Percentiles rank a stretch among this genome's conserved stretches.
Conservation (phyloP, 2,329 filamentous ascomycete species). For the Dactylellina leptospora region DNA sequence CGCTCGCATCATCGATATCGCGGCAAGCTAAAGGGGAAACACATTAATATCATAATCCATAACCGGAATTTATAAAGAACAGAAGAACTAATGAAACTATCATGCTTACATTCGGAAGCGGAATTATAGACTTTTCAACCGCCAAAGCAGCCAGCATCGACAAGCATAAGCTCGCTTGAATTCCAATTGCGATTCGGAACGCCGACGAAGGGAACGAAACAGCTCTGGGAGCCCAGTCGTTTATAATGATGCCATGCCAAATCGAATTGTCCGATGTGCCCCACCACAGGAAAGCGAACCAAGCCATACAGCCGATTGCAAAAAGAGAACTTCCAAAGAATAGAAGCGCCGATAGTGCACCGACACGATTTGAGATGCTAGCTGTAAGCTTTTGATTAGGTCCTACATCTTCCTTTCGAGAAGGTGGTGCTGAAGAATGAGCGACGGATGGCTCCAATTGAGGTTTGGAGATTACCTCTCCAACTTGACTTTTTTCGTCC, state of each 20-base stretch:
- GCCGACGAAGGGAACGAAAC: constrained; percentile 19
- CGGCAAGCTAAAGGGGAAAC: constrained; percentile 3
- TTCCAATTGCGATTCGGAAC: constrained; percentile 15
- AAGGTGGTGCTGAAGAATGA: too few species aligned
- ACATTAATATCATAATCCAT: neutral
- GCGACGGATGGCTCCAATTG: too few species aligned
- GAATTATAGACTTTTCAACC: constrained; percentile 19
- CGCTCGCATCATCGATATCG: constrained; percentile 29
- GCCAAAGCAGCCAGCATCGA: constrained; percentile 35
- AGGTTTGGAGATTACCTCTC: too few species aligned
- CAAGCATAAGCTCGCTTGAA: constrained; percentile 6
- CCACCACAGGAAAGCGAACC: constrained; percentile 27
- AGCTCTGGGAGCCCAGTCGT: constrained; percentile 19
- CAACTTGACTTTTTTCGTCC: too few species aligned
- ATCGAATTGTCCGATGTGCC: constrained; percentile 5
- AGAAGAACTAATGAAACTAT: neutral
- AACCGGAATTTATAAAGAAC: neutral
- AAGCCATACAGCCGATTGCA: constrained; percentile 16
- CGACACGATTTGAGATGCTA: neutral
- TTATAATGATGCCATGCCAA: constrained; percentile 16
- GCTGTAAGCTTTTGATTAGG: too few species aligned
- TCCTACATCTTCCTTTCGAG: too few species aligned
- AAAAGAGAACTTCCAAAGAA: constrained; percentile 18
- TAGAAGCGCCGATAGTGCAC: neutral
- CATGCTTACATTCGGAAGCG: constrained; percentile 15